Evolutionary conservation across 495 filamentous ascomycete genomes (phyloP).

Genomic region (Penicillium coprophilum): DNA sequence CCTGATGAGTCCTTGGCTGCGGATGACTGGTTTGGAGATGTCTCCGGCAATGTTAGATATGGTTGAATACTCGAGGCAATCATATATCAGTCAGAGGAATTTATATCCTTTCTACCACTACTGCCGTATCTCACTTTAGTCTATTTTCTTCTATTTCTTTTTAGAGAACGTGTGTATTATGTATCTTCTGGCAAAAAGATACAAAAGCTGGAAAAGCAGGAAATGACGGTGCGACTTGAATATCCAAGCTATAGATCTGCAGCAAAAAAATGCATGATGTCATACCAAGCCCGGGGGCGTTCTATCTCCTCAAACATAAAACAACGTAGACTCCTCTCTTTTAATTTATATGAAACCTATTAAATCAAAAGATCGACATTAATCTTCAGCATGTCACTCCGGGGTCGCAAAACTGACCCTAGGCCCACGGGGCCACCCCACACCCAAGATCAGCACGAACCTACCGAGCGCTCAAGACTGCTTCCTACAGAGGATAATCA

Average conservation of each 20-base stretch:
- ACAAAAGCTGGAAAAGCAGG: background rate
- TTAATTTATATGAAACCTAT: background rate
- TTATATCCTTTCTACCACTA: too few species aligned
- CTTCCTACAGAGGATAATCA: conserved; percentile 58
- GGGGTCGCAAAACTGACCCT: conserved; percentile 48
- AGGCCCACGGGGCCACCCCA: conserved; percentile 20
- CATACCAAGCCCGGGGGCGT: background rate
- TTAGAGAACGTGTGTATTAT: background rate
- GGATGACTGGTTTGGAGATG: conserved; percentile 29
- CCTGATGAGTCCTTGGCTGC: conserved; percentile 18
- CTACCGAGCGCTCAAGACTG: conserved; percentile 75
- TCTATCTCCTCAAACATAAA: background rate
- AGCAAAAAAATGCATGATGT: conserved; percentile 9
- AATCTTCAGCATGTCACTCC: conserved; percentile 45
- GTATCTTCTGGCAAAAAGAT: background rate
- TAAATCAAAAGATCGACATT: background rate
- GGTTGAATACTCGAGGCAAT: conserved; percentile 11
- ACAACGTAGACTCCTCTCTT: background rate
- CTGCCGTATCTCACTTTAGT: background rate
- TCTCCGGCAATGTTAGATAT: conserved; percentile 18
- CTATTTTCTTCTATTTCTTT: background rate
- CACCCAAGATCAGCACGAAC: conserved; percentile 28
- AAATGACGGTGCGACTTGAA: background rate
- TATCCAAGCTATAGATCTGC: background rate
- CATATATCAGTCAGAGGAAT: background rate